Conservation (phyloP, 1,284 basidiomycete species). For the Gymnopus androsaceus region DNA sequence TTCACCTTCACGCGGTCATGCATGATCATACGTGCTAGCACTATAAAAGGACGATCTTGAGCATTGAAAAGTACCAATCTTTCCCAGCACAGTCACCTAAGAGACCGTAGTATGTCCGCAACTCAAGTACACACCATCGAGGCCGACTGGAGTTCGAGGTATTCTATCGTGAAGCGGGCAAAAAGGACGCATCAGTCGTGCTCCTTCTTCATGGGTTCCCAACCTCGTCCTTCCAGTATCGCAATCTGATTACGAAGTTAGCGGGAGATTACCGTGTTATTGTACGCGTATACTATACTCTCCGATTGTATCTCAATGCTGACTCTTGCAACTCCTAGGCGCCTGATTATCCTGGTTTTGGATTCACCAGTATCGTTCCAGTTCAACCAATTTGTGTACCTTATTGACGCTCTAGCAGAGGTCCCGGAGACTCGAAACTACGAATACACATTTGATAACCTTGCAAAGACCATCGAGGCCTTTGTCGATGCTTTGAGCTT, state of each 20-base stretch:
- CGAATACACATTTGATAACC: slow-evolving; percentile 41
- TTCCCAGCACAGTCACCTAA: too few relatives aligned
- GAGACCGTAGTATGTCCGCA: neutral
- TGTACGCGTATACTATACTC: slow-evolving; percentile 26
- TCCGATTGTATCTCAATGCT: neutral
- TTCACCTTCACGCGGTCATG: too few relatives aligned
- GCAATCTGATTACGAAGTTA: slow-evolving; percentile 46
- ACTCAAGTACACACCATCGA: slow-evolving; percentile 21
- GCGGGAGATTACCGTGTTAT: slow-evolving; percentile 44
- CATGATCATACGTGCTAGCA: too few relatives aligned
- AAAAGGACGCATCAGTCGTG: slow-evolving; percentile 33
- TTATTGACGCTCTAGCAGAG: slow-evolving; percentile 17
- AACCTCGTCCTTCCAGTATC: slow-evolving; percentile 47
- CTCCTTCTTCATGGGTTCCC: slow-evolving; percentile 55
- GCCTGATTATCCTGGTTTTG: slow-evolving; percentile 52
- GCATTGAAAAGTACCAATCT: too few relatives aligned
- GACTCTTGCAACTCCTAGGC: slow-evolving; percentile 32
- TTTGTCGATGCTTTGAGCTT: slow-evolving; percentile 44
- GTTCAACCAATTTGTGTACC: neutral
- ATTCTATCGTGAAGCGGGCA: slow-evolving; percentile 46
- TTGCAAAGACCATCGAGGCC: slow-evolving; percentile 39
- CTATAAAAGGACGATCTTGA: too few relatives aligned
- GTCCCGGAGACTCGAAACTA: slow-evolving; percentile 37
- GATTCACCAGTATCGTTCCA: slow-evolving; percentile 37
- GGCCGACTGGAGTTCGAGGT: slow-evolving; percentile 39